These are phyloP conservation scores for Fusarium metavorans DNA, from an alignment of 2,329 filamentous ascomycete genomes.

Conservation along the genomic window DNA sequence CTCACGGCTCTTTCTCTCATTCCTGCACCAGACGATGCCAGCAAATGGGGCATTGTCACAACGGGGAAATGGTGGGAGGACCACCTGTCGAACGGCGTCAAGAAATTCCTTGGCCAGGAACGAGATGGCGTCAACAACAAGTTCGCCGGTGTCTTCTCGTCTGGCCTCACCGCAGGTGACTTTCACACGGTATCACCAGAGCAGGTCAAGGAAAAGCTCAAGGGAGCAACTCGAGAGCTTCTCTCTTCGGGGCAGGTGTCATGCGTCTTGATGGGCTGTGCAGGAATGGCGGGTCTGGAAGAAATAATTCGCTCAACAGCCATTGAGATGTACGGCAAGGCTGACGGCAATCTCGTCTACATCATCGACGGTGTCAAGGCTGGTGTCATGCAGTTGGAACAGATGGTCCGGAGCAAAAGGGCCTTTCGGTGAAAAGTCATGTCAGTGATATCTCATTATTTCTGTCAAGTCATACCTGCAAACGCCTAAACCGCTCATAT, in stretches of 20 bases:
- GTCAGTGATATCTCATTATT: conserved; percentile 8
- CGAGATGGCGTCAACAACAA: conserved; percentile 52
- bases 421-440: conserved; percentile 49
- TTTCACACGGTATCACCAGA: conserved; percentile 77
- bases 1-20: conserved; percentile 69
- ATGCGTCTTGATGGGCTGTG: conserved; percentile 87
- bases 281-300: conserved; percentile 90
- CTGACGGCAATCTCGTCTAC: conserved; percentile 66
- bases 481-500: conserved; percentile 8
- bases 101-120: conserved; percentile 68
- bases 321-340: conserved; percentile 70
- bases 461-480: conserved; percentile 8
- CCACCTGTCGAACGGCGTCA: conserved; percentile 76
- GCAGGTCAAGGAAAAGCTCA: conserved; percentile 74
- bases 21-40: conserved; percentile 35
- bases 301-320: conserved; percentile 79
- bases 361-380: conserved; percentile 86
- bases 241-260: conserved; percentile 68
- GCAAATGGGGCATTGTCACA: conserved; percentile 86
- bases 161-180: conserved; percentile 82
- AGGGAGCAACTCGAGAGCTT: conserved; percentile 75
- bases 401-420: conserved; percentile 59
- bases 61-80: conserved; percentile 87
- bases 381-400: conserved; percentile 72
- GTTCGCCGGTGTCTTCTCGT: conserved; percentile 86